Percentiles rank a stretch among this genome's conserved stretches.
phyloP scores from a whole-genome alignment of 106 monocot species.

The Apostasia shenzhenica region DNA sequence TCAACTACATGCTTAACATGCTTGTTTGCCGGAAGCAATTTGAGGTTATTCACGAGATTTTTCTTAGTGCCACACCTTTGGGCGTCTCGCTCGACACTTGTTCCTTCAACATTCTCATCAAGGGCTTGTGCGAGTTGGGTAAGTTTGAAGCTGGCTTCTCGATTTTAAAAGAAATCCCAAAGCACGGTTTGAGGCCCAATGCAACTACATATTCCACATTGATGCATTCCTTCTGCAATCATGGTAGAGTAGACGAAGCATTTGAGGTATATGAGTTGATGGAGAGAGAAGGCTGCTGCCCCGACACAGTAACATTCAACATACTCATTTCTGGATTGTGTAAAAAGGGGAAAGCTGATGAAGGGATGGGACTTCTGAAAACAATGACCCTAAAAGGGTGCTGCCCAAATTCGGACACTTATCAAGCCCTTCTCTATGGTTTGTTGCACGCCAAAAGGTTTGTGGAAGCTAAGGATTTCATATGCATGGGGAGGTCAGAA shows the following conservation, averaged over 20 bases:
- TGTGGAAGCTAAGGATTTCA: constrained; percentile 60
- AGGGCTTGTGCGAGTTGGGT: constrained; percentile 55
- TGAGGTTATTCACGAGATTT: constrained; percentile 60
- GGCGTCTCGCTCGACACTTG: constrained; percentile 72
- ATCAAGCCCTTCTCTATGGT: constrained; percentile 72
- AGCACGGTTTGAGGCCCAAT: constrained; percentile 70
- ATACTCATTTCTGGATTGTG: constrained; percentile 76
- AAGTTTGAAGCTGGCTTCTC: constrained; percentile 59
- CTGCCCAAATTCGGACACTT: constrained; percentile 72
- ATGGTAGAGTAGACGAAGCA: constrained; percentile 52
- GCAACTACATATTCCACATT: constrained; percentile 61
- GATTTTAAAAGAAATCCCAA: constrained; percentile 77
- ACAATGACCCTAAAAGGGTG: constrained; percentile 63
- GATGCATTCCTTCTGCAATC: constrained; percentile 63
- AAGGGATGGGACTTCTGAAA: constrained; percentile 61
- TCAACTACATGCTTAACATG: constrained; percentile 81
- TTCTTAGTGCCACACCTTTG: constrained; percentile 43
- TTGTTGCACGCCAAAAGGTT: constrained; percentile 35
- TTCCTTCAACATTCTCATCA: constrained; percentile 92
- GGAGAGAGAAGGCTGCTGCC: constrained; percentile 43
- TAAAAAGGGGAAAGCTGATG: constrained; percentile 38
- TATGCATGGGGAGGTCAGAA: constrained; percentile 43
- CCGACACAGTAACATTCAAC: constrained; percentile 67
- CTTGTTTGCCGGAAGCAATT: constrained; percentile 59
- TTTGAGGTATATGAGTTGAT: constrained; percentile 59